Conservation (phyloP, 2,329 filamentous ascomycete genomes). For the Hortaea werneckii region DNA sequence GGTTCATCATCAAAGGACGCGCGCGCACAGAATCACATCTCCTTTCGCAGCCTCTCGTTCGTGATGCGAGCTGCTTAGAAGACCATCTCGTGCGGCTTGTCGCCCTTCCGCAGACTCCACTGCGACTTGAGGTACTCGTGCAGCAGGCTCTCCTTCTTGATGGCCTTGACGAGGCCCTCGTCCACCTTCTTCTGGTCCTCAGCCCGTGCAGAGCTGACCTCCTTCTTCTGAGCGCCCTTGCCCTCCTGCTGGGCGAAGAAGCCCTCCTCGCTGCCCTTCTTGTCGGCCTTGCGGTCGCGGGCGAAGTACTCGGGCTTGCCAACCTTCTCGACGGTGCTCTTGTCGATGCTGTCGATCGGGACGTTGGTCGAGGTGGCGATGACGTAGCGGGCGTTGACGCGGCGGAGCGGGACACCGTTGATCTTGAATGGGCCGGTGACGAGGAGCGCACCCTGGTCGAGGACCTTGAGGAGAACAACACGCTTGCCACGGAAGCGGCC, state of each 20-base stretch:
- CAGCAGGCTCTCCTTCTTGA: conserved; percentile 98
- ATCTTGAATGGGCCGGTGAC: conserved; percentile 99
- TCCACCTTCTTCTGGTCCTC: conserved; percentile 98
- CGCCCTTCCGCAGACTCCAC: conserved; percentile 98
- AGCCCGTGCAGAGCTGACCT: conserved; percentile 80
- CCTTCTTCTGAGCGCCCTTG: conserved; percentile 85
- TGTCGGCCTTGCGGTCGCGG: conserved; percentile 88
- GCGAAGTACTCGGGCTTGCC: conserved; percentile 81
- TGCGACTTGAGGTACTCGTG: conserved; percentile 86
- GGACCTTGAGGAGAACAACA: conserved; percentile 95
- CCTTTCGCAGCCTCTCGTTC: no score
- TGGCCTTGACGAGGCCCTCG: conserved; percentile 85
- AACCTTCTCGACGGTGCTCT: conserved; percentile 65
- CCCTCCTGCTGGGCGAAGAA: conserved; percentile 66
- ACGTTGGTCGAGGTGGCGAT: conserved; percentile 83
- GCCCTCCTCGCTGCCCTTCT: conserved; percentile 82
- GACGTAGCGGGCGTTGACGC: conserved; percentile 86
- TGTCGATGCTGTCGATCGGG: conserved; percentile 74
- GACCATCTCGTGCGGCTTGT: conserved; percentile 99
- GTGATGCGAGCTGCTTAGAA: conserved; percentile 55
- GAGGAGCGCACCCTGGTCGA: conserved; percentile 94
- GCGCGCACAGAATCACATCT: no score
- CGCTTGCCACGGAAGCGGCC: conserved; percentile 99
- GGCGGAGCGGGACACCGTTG: conserved; percentile 95
- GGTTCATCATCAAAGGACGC: no score